Evolutionary conservation across 2,329 filamentous ascomycete genomes (phyloP), one percentile per base, ranked within the genome.

Genomic region (Ilyonectria destructans): DNA sequence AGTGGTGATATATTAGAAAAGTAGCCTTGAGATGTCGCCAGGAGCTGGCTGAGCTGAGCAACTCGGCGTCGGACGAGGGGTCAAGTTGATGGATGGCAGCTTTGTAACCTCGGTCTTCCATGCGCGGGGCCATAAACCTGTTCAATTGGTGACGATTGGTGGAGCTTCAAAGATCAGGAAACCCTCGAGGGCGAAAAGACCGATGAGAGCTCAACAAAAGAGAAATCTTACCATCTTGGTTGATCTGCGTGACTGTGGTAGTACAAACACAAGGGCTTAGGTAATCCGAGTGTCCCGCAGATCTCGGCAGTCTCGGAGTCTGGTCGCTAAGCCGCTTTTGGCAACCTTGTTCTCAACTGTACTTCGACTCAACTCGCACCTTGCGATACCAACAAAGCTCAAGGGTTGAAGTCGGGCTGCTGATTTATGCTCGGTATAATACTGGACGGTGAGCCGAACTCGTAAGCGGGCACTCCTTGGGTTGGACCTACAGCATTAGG

Each of bases 271-370:
- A 64, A 56, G 56, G 9, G 72, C 70, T 74, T 74, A 75, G 63
- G 69, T 74, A 71, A 74, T 57, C 65, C 8, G 1, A 1, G 12
- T 1, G n/a, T n/a, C n/a, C 4, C 29, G 58, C 62, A 68, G 62
- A 69, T 65, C 59, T 68, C 70, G 60, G 71, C 66, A 69, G n/a
- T 66, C 69, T 60, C 58, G 70, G 73, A 72, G 57, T 57, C 55
- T 26, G 10, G 19, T 62, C 26, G 13, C 73, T 74, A 73, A 67
- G 46, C 73, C 67, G 48, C 51, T 75, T 75, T 65, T 23, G 62
- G 71, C 49, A 43, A 31, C 17, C 17, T 54, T 45, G 59, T 49
- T 60, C 62, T 61, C 67, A 54, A 51, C 56, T 57, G 55, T 46
- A n/a, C 21, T 31, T 57, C 21, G 23, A 48, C 23, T 49, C 58